Percentiles rank a stretch among this genome's conserved stretches.
Evolutionary conservation across 1,139 yeast species (phyloP).

Genomic region (Citeromyces siamensis): DNA sequence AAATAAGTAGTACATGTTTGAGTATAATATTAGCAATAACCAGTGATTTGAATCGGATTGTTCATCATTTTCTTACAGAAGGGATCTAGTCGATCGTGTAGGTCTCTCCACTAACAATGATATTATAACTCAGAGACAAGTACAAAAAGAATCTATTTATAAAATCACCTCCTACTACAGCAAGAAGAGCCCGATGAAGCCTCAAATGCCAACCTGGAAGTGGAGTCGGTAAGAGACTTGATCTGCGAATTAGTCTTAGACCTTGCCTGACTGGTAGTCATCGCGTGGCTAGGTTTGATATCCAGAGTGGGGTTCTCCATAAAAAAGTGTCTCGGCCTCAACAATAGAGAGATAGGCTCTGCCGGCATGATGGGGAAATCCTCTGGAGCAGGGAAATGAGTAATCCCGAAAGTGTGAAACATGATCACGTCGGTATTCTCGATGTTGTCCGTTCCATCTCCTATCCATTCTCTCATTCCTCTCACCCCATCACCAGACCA

Average conservation of each 20-base stretch:
- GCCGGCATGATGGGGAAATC: constrained; percentile 89
- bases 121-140: too few relatives aligned
- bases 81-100: neutral
- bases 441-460: constrained; percentile 47
- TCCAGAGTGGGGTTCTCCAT: constrained; percentile 67
- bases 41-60: neutral
- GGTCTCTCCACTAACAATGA: constrained; percentile 3
- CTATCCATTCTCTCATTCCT: constrained; percentile 67
- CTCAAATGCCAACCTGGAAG: constrained; percentile 30
- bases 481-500: constrained; percentile 64
- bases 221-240: constrained; percentile 35
- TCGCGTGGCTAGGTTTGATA: constrained; percentile 56
- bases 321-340: constrained; percentile 74
- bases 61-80: neutral
- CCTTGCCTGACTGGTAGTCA: constrained; percentile 48
- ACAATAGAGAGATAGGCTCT: constrained; percentile 60
- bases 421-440: constrained; percentile 60
- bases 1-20: constrained; percentile 20
- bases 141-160: too few relatives aligned
- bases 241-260: constrained; percentile 26
- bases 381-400: constrained; percentile 83
- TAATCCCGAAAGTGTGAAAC: constrained; percentile 75
- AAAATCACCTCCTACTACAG: constrained; percentile 4
- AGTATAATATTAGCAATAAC: constrained; percentile 2
- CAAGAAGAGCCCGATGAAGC: constrained; percentile 10